Base-by-base conservation (phyloP, 345 rosid genomes). In the Cardiospermum halicacabum region DNA sequence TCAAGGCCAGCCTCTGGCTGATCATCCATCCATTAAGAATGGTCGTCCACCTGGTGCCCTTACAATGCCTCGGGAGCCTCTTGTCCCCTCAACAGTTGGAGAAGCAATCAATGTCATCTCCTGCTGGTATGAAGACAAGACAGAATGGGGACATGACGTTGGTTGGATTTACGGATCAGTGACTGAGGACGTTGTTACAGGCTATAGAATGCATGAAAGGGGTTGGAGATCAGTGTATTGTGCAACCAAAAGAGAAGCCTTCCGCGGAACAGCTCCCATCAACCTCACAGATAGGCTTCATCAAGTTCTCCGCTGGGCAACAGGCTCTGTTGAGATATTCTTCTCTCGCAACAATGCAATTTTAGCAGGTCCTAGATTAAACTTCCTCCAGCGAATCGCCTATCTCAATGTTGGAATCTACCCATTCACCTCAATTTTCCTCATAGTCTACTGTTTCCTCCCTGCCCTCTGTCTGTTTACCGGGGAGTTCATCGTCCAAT, bases 101-200 rank as follows among this genome's bases (percentile, higher is more conserved):
- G 97, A 88, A 66, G 96, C 96, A n/a, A 75, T 91, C 53, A 67
- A 80, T 70, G 91, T 84, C 59, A 83, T 91, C 48, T 88, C 97
- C 0, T 86, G 91, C 82, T 88, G 96, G 96, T 88, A 81, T 3
- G 97, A 91, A 70, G 96, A 86, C 62, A 91, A 91, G 69, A 91
- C 92, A 0, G 92, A 86, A 72, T 88, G 96, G 96, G 96, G 97
- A 26, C 69, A 60, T 56, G 67, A 67, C 31, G 73, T 88, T 1
- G 97, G 97, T 42, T 91, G 97, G 97, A 84, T 90, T 18, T 90
- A 90, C 12, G 92, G 97, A 0, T 90, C 97, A 0, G 92, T 87
- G 34, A 91, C 92, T 0, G 96, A 86, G 77, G 96, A 91, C 62
- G 95, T 91, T 3, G 86, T 91, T 11, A 91, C 97, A 0, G 89